A percentile compares a stretch with the other conserved stretches of the same genome.
These are phyloP conservation scores for Cystobasidium tubakii DNA, from an alignment of 768 basidiomycete species.

Conservation along the genomic window DNA sequence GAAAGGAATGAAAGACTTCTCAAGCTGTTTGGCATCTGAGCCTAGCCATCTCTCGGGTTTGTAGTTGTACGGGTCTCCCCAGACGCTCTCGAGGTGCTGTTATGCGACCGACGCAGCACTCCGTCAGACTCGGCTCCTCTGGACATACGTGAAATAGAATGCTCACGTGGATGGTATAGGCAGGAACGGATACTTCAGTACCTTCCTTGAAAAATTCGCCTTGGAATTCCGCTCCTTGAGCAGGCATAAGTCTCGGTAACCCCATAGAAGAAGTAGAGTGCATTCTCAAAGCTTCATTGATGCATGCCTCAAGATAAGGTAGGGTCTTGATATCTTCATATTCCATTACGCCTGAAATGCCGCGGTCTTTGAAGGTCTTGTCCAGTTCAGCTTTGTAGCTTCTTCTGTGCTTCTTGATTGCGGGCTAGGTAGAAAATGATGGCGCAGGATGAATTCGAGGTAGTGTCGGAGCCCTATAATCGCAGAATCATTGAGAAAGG, in stretches of 20 bases:
- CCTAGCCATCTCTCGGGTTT: conserved; percentile 84
- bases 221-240: conserved; percentile 61
- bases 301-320: conserved; percentile 58
- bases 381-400: conserved; percentile 72
- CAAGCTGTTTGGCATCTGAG: conserved; percentile 54
- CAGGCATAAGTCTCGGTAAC: conserved; percentile 65
- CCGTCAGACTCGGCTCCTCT: too few species aligned
- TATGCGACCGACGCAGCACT: too few species aligned
- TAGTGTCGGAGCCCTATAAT: conserved; percentile 86
- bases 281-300: conserved; percentile 75
- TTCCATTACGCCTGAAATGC: conserved; percentile 52
- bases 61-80: conserved; percentile 74
- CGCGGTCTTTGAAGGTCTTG: conserved; percentile 51
- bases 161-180: conserved; percentile 16
- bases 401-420: conserved; percentile 61
- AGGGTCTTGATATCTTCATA: conserved; percentile 61
- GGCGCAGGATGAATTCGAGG: conserved; percentile 86
- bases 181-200: conserved; percentile 38
- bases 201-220: conserved; percentile 65
- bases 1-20: conserved; percentile 71
- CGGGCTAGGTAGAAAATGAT: conserved; percentile 76
- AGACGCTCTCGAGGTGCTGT: conserved; percentile 64
- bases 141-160: too few species aligned
- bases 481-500: conserved; percentile 45
- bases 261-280: conserved; percentile 80